Conservation (phyloP, 2,329 filamentous ascomycete genomes). For the Lecanicillium sp. region DNA sequence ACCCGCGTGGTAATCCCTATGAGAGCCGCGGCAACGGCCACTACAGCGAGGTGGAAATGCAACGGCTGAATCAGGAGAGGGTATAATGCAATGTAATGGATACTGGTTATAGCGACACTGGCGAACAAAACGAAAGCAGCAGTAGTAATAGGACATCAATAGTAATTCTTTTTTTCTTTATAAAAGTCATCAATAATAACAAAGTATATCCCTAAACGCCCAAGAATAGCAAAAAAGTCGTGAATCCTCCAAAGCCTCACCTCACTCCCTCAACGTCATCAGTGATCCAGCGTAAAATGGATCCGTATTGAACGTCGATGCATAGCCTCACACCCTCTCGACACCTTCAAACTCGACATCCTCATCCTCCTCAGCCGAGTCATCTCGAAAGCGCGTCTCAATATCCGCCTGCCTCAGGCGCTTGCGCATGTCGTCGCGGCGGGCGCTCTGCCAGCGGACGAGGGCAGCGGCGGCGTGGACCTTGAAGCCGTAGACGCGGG, state of each 20-base stretch:
- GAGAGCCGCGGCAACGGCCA: neutral
- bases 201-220: too few species aligned
- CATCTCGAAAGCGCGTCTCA: conserved; percentile 73
- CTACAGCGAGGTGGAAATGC: conserved; percentile 22
- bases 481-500: conserved; percentile 89
- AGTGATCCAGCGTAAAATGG: too few species aligned
- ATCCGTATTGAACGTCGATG: too few species aligned
- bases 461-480: conserved; percentile 86
- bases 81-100: conserved; percentile 5
- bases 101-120: too few species aligned
- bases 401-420: conserved; percentile 64
- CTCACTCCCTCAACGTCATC: too few species aligned
- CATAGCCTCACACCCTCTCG: conserved; percentile 15
- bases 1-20: too few species aligned
- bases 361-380: conserved; percentile 53
- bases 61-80: conserved; percentile 11
- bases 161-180: too few species aligned
- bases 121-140: too few species aligned
- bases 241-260: too few species aligned
- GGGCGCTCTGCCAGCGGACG: conserved; percentile 80
- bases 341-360: conserved; percentile 36
- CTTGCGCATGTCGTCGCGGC: conserved; percentile 74
- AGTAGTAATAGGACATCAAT: too few species aligned
- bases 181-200: too few species aligned
- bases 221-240: too few species aligned